Evolutionary conservation across 164 flowering plant genomes (phyloP), one percentile per base, ranked within the genome.

Genomic region (Piper longum): DNA sequence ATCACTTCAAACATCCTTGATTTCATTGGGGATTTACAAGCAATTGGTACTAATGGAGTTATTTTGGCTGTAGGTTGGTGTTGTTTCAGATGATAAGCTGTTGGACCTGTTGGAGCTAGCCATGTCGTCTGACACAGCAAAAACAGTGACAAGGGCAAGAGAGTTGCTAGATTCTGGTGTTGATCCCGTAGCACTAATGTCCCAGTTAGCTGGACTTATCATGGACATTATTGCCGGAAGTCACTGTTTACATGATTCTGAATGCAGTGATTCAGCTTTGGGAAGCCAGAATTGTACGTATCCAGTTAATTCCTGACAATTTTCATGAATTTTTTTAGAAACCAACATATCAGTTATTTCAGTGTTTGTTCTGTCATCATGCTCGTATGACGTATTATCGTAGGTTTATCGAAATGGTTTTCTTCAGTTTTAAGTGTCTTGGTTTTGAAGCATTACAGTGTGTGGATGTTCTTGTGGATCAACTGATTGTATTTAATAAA

Each of bases 201-300:
- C 97, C 76, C 99, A 95, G 66, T 62, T 95, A 71, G 99, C 96
- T 48, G 85, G 95, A 64, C 89, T 95, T 57, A 91, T 95, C 64
- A 91, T 90, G 91, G 99, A 93, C 75, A 87, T 89, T 26, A 93
- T 93, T 75, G 96, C 97, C 73, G 97, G 98, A 72, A 81, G 85
- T 40, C 80, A 86, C 77, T 83, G 69, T 16, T 65, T 72, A 52
- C 70, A 70, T 57, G 86, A 83, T 73, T 67, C 81, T 8, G 76
- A 80, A 62, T 55, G 66, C 43, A 68, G 73, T 58, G 75, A 75
- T 43, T 74, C 84, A 40, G 66, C 76, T 57, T 72, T 82, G 64
- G 79, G 81, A 63, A 82, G 85, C 62, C 74, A 82, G 66, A 82
- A 75, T 54, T 77, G 99, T 90, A 79, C 88, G 99, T 79, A 55